Percentiles rank a stretch among this genome's conserved stretches.
These are phyloP conservation scores for Fusarium praegraminearum DNA, from an alignment of 2,329 filamentous ascomycete genomes.

Conservation along the genomic window DNA sequence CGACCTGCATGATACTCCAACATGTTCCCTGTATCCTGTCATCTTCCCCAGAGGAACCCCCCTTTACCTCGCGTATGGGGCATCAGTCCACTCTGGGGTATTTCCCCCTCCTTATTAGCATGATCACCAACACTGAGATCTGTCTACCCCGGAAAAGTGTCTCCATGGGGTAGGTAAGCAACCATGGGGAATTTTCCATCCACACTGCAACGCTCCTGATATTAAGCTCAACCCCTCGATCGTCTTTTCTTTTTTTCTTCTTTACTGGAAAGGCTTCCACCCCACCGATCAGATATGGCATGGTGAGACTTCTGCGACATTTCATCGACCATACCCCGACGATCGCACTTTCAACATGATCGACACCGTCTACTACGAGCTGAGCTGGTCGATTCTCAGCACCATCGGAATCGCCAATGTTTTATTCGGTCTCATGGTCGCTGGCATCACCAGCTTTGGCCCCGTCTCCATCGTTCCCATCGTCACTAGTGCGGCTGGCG, in stretches of 20 bases:
- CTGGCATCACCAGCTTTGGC: constrained; percentile 56
- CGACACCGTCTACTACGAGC: constrained; percentile 54
- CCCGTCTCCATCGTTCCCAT: constrained; percentile 56
- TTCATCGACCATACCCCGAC: not conserved
- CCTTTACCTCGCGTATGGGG: not conserved
- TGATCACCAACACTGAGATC: constrained; percentile 29
- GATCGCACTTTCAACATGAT: constrained; percentile 20
- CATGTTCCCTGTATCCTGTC: constrained; percentile 4
- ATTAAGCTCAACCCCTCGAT: constrained; percentile 20
- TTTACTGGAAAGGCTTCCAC: constrained; percentile 4
- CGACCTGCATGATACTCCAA: not conserved
- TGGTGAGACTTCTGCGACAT: not conserved
- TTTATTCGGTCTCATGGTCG: constrained; percentile 54
- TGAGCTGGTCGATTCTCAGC: constrained; percentile 60
- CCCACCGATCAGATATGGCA: not conserved
- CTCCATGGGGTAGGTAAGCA: constrained; percentile 27
- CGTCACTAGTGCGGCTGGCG: constrained; percentile 53
- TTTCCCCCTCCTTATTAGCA: constrained; percentile 10
- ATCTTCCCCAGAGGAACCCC: constrained; percentile 3
- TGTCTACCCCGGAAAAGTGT: constrained; percentile 24
- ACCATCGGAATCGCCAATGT: constrained; percentile 57
- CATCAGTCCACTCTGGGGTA: constrained; percentile 33
- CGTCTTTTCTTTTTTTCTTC: not conserved
- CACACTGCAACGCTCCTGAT: not conserved
- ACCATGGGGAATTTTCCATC: not conserved